A percentile compares a stretch with the other conserved stretches of the same genome.
phyloP scores from a whole-genome alignment of 2,329 filamentous ascomycete genomes.

The Alternaria dauci region DNA sequence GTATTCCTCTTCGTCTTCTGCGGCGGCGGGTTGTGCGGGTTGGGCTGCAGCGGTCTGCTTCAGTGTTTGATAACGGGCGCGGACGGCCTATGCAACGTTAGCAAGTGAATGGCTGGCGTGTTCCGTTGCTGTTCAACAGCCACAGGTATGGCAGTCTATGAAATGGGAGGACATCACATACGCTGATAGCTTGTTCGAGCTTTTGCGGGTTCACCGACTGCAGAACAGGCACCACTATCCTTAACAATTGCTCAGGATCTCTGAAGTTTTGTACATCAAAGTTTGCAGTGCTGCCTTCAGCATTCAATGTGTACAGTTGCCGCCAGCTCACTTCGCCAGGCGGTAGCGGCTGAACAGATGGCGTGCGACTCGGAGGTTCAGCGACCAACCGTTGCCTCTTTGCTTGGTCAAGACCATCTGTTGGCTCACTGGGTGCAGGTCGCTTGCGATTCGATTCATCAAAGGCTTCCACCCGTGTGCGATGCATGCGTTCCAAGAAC shows the following conservation, averaged over 20 bases:
- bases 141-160: background rate
- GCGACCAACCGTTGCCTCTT: slow-evolving; percentile 80
- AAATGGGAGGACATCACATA: slow-evolving; percentile 52
- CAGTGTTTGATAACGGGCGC: slow-evolving; percentile 53
- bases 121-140: background rate
- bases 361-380: slow-evolving; percentile 53
- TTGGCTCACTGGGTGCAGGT: slow-evolving; percentile 72
- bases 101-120: background rate
- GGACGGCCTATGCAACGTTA: slow-evolving; percentile 50
- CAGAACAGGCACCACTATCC: slow-evolving; percentile 82
- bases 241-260: slow-evolving; percentile 72
- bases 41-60: slow-evolving; percentile 39
- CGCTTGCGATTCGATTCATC: slow-evolving; percentile 84
- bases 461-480: slow-evolving; percentile 78
- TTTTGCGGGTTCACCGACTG: slow-evolving; percentile 73
- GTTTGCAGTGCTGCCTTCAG: slow-evolving; percentile 73
- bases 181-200: slow-evolving; percentile 77
- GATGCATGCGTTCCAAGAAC: slow-evolving; percentile 82
- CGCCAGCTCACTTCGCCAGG: slow-evolving; percentile 80
- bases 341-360: slow-evolving; percentile 73
- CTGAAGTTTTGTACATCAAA: slow-evolving; percentile 88
- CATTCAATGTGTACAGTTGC: slow-evolving; percentile 86
- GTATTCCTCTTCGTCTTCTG: slow-evolving; percentile 88
- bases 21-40: slow-evolving; percentile 38
- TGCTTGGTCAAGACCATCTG: slow-evolving; percentile 74